Conservation (phyloP, 192 early-diverging fungal species). For the Phlyctochytrium planicorne region DNA sequence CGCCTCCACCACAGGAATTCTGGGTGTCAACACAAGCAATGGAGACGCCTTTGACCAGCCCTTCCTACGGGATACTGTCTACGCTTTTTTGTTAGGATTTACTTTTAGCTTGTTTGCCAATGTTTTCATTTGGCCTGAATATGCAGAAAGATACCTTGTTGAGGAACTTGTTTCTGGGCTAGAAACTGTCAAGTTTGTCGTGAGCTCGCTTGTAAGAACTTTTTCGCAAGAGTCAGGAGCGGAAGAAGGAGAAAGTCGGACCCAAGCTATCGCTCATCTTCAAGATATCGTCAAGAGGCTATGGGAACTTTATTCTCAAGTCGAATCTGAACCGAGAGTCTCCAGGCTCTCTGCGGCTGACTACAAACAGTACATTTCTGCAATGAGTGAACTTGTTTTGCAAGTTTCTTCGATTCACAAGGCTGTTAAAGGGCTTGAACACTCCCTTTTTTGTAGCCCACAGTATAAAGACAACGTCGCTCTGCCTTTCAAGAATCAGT, state of each 20-base stretch:
- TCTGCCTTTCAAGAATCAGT: not conserved
- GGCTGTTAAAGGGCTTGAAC: not conserved
- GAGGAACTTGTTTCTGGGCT: not conserved
- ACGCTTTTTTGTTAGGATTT: not conserved
- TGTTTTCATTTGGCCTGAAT: not conserved
- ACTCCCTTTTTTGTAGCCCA: not conserved
- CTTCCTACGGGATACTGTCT: conserved; percentile 5
- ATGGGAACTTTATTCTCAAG: not conserved
- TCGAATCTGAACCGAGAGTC: not conserved
- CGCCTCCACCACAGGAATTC: too few relatives aligned
- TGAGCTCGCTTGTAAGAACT: not conserved
- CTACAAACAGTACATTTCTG: not conserved
- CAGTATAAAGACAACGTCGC: not conserved
- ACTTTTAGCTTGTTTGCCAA: not conserved
- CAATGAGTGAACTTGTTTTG: not conserved
- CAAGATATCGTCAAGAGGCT: not conserved
- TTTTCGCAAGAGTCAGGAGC: not conserved
- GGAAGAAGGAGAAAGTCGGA: not conserved
- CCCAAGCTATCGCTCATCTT: not conserved
- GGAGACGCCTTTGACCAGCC: not conserved
- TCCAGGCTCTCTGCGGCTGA: not conserved
- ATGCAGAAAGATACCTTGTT: not conserved
- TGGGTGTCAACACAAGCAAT: not conserved
- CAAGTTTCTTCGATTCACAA: not conserved
- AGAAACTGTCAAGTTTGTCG: not conserved